Evolutionary conservation across 2,329 filamentous ascomycete species (phyloP), one percentile per base, ranked within the genome.

Genomic region (Fusarium annulatum): DNA sequence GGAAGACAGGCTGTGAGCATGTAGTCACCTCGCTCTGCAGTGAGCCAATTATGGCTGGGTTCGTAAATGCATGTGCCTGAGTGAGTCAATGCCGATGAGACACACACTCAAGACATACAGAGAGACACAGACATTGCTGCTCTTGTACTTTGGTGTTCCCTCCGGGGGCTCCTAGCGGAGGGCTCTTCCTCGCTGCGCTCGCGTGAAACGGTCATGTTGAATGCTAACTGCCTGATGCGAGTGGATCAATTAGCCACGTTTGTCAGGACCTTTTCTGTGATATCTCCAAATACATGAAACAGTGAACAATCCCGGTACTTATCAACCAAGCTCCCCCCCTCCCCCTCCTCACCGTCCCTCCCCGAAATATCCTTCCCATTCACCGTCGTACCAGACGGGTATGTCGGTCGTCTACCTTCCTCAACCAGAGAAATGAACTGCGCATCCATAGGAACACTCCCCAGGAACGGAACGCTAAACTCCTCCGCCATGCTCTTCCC

Each of bases 361-460:
- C 34, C 48, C 60, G 85, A 85, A 39, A 91, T 84, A 65, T 90
- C 87, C 65, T 85, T 81, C 3, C 91, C 91, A 67, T 88, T 85
- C 34, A 93, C 83, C 36, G 86, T 78, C 3, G 92, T 94, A 3
- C 93, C 93, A 64, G 88, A 84, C 1, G 93, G 93, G 80, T 95
- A 95, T 21, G 85, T 85, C 19, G 93, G 93, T 71, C 85, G 82
- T 66, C 81, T 84, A 19, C 87, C 89, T 67, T 94, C 94, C 82
- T 98, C 96, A 46, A 99, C 90, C 78, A 99, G 83, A 74, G 92
- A 89, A 52, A 96, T 93, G 80, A 98, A 98, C 78, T 95, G 94
- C 26, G 95, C 94, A 84, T 99, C 96, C 79, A 99, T 95, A 3
- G 96, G 96, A 42, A 98, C 91, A 34, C 90, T 91, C 5, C 95